Conservation (phyloP, 2,329 filamentous ascomycete species). For the Pyricularia sp. region DNA sequence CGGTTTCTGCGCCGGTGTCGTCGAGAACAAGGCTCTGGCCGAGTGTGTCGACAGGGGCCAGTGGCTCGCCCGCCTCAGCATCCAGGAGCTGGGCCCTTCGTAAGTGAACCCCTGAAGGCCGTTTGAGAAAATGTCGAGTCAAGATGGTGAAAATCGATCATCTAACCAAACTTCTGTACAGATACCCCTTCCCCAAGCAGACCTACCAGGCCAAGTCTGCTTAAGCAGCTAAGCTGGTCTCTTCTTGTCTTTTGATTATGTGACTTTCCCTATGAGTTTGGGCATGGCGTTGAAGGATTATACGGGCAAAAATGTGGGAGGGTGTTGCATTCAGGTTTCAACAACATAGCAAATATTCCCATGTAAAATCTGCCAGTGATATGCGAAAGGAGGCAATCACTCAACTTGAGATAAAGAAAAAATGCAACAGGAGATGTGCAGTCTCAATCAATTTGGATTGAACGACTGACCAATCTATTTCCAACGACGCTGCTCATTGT, state of each 20-base stretch:
- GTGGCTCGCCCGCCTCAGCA: slow-evolving; percentile 90
- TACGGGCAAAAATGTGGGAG: slow-evolving; percentile 6
- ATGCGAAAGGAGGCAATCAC: not conserved
- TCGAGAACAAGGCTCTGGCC: slow-evolving; percentile 73
- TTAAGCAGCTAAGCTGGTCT: slow-evolving; percentile 6
- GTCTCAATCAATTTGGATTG: not conserved
- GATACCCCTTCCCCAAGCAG: slow-evolving; percentile 77
- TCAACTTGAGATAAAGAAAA: not conserved
- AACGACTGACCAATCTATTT: not conserved
- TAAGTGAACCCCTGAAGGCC: slow-evolving; percentile 43
- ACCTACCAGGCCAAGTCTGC: slow-evolving; percentile 45
- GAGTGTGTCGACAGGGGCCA: slow-evolving; percentile 83
- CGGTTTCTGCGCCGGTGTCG: slow-evolving; percentile 82
- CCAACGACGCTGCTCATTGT: not conserved
- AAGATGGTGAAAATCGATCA: not conserved
- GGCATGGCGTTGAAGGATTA: not conserved
- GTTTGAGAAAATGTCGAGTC: not conserved
- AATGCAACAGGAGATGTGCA: slow-evolving; percentile 6
- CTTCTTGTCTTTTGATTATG: not conserved
- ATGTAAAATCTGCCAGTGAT: not conserved
- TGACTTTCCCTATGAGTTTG: not conserved
- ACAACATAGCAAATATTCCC: slow-evolving; percentile 14
- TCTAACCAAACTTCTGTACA: slow-evolving; percentile 22
- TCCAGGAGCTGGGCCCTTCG: slow-evolving; percentile 92
- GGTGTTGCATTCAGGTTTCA: slow-evolving; percentile 16